phyloP scores from a whole-genome alignment of 345 rosid species.

The Arabidopsis suecica region DNA sequence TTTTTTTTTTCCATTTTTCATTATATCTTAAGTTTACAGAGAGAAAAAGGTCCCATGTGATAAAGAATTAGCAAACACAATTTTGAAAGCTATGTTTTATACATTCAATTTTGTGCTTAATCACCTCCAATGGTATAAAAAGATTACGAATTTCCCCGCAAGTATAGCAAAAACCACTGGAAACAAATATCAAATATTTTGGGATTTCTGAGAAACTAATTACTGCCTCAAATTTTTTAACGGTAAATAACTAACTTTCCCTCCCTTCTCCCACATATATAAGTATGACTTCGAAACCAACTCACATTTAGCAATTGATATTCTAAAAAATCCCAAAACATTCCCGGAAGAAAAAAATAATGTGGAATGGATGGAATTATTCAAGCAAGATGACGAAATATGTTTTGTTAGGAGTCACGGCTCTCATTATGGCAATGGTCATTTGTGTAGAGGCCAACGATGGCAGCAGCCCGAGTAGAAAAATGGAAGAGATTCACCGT shows the following conservation, averaged over 20 bases:
- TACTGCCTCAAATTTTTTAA: constrained; percentile 38
- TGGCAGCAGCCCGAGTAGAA: background rate
- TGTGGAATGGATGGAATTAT: constrained; percentile 31
- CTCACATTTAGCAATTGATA: constrained; percentile 11
- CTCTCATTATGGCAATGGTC: constrained; percentile 28
- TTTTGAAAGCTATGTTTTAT: background rate
- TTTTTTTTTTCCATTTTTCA: background rate
- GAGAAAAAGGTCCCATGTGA: background rate
- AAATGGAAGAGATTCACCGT: constrained; percentile 23
- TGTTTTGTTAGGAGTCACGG: constrained; percentile 1
- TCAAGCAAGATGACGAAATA: constrained; percentile 30
- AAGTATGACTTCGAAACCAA: constrained; percentile 25
- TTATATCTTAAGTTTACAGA: background rate
- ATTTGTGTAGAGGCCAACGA: background rate
- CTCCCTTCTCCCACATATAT: constrained; percentile 35
- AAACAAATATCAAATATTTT: background rate
- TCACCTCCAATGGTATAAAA: constrained; percentile 33
- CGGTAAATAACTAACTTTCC: constrained; percentile 35
- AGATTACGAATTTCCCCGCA: constrained; percentile 29
- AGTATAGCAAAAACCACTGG: constrained; percentile 42
- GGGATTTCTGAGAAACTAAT: background rate
- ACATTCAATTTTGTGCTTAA: constrained; percentile 8
- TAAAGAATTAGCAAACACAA: background rate
- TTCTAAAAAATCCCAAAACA: background rate
- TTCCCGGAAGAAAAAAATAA: background rate